Evolutionary conservation across 805 yeast genomes (phyloP).

Genomic region (Wickerhamiella dianesei): DNA sequence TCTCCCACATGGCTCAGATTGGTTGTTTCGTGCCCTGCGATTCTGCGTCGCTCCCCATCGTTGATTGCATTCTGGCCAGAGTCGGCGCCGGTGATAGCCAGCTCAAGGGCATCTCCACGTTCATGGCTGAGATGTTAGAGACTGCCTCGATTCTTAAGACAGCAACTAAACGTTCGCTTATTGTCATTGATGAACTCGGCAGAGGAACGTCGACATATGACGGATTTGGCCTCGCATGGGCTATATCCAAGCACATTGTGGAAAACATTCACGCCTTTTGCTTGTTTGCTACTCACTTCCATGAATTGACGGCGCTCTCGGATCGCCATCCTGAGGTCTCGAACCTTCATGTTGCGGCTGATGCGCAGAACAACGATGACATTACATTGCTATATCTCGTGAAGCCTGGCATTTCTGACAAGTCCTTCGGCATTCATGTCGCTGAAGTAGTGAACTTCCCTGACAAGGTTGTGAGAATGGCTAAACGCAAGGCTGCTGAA

Average conservation of each 20-base stretch:
- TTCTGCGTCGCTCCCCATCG: conserved; percentile 65
- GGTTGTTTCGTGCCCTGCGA: conserved; percentile 70
- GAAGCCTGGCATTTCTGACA: conserved; percentile 92
- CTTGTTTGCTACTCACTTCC: conserved; percentile 94
- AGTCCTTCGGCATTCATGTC: conserved; percentile 94
- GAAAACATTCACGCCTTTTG: conserved; percentile 61
- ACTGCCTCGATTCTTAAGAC: conserved; percentile 75
- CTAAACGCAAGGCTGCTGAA: conserved; percentile 84
- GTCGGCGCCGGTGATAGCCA: conserved; percentile 99
- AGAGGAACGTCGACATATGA: conserved; percentile 90
- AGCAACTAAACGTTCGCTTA: conserved; percentile 64
- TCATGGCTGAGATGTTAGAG: conserved; percentile 93
- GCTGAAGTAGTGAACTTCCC: conserved; percentile 95
- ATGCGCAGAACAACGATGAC: conserved; percentile 45
- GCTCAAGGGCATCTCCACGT: conserved; percentile 90
- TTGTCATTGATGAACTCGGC: conserved; percentile 90
- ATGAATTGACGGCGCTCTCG: conserved; percentile 75
- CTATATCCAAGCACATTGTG: conserved; percentile 78
- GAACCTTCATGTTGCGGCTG: conserved; percentile 89
- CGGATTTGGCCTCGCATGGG: conserved; percentile 97
- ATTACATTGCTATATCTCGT: conserved; percentile 84
- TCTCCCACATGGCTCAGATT: conserved; percentile 58
- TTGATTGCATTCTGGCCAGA: conserved; percentile 86
- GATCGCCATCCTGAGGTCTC: conserved; percentile 45
- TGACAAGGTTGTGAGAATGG: conserved; percentile 78